These are phyloP conservation scores for Graphilbum sp. DNA, from an alignment of 2,329 filamentous ascomycete species.

Conservation along the genomic window DNA sequence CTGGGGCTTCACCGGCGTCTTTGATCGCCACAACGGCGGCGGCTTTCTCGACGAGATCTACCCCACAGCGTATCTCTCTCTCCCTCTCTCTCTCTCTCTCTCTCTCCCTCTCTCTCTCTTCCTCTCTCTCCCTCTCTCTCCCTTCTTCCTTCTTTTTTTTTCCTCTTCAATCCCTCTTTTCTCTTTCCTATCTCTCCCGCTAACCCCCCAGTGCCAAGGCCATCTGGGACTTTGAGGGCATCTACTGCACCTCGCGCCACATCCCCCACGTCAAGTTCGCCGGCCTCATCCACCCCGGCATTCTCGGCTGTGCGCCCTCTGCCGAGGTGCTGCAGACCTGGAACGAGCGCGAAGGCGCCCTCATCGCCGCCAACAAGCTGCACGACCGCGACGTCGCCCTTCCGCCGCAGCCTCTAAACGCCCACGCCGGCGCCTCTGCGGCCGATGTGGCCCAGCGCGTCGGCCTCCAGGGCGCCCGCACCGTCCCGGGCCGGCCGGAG, in stretches of 20 bases:
- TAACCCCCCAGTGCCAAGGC: constrained; percentile 28
- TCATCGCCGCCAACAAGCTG: constrained; percentile 54
- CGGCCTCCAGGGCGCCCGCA: constrained; percentile 63
- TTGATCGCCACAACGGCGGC: constrained; percentile 66
- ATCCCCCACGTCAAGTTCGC: constrained; percentile 78
- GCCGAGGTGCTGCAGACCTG: constrained; percentile 61
- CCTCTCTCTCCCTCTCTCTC: too few relatives aligned
- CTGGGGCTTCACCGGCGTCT: constrained; percentile 82
- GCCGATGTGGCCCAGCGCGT: constrained; percentile 47
- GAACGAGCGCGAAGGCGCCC: constrained; percentile 68
- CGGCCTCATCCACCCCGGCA: constrained; percentile 81
- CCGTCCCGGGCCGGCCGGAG: constrained; percentile 70
- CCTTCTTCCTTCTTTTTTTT: too few relatives aligned
- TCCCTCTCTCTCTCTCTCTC: too few relatives aligned
- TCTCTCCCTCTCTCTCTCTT: too few relatives aligned
- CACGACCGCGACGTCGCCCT: constrained; percentile 54
- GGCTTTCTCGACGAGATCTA: constrained; percentile 82
- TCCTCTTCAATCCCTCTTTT: too few relatives aligned
- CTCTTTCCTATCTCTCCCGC: neutral
- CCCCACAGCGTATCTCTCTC: constrained; percentile 49
- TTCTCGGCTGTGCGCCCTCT: constrained; percentile 77
- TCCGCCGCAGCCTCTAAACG: constrained; percentile 55
- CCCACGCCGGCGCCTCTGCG: constrained; percentile 52
- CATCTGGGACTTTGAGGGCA: constrained; percentile 41
- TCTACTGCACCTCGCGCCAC: constrained; percentile 67